These are phyloP conservation scores for Cephaloascus albidus DNA, from an alignment of 805 yeast species.

Conservation along the genomic window DNA sequence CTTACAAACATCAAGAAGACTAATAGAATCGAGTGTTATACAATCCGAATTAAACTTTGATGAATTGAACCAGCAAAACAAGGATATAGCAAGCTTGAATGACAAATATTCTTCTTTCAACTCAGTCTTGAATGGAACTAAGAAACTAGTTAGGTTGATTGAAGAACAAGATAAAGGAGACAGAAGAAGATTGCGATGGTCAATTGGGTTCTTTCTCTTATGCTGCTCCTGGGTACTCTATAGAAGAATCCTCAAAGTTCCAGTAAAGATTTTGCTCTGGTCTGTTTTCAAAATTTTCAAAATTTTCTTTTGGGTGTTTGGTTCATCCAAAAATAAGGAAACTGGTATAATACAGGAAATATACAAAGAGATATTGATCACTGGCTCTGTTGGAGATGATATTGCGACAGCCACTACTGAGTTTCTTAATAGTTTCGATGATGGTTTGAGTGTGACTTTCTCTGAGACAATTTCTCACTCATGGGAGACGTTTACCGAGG, in stretches of 20 bases:
- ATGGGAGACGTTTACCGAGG: neutral
- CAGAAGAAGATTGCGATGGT: constrained; percentile 25
- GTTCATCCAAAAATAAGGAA: neutral
- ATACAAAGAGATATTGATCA: neutral
- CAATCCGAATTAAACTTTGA: constrained; percentile 35
- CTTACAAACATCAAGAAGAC: constrained; percentile 26
- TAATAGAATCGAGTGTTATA: constrained; percentile 27
- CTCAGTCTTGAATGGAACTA: constrained; percentile 19
- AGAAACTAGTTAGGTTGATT: constrained; percentile 29
- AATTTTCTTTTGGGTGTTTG: neutral
- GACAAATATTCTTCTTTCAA: constrained; percentile 21
- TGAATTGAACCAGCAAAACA: constrained; percentile 28
- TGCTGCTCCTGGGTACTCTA: constrained; percentile 31
- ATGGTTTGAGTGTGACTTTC: neutral
- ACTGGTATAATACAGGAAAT: neutral
- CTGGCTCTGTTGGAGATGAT: neutral
- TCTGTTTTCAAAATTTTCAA: constrained; percentile 21
- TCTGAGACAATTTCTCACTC: neutral
- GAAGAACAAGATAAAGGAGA: constrained; percentile 32
- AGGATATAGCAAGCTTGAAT: constrained; percentile 23
- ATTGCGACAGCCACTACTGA: neutral
- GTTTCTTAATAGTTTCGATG: neutral
- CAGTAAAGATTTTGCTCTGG: constrained; percentile 27
- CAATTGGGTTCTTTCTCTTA: constrained; percentile 23
- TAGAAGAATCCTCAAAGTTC: constrained; percentile 25